Conservation (phyloP, 2,329 filamentous ascomycete species). For the Dothiorella sarmentorum region DNA sequence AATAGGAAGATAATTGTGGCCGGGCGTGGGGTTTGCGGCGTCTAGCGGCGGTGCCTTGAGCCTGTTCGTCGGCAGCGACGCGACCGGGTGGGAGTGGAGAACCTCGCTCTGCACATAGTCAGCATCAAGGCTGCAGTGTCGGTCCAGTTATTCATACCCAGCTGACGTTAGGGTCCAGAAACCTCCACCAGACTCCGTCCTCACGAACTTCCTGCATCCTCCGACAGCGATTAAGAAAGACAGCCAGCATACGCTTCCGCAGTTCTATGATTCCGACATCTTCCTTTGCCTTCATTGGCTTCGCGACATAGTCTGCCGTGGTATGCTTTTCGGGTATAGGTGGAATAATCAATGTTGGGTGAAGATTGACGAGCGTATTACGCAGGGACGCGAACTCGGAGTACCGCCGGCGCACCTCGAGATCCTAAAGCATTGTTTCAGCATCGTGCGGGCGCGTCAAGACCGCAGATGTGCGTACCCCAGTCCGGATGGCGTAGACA, state of each 20-base stretch:
- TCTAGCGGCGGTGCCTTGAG: constrained; percentile 94
- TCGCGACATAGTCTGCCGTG: constrained; percentile 97
- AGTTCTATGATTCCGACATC: constrained; percentile 96
- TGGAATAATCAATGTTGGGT: constrained; percentile 91
- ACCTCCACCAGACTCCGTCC: constrained; percentile 96
- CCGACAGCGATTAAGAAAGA: constrained; percentile 90
- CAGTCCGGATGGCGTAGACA: constrained; percentile 94
- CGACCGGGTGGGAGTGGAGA: constrained; percentile 84
- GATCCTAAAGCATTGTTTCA: constrained; percentile 58
- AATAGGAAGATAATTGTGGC: constrained; percentile 82
- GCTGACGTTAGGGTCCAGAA: constrained; percentile 95
- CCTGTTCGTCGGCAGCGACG: constrained; percentile 89
- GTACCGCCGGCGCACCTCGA: constrained; percentile 91
- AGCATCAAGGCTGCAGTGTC: no score
- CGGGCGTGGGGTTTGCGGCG: constrained; percentile 84
- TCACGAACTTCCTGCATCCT: constrained; percentile 88
- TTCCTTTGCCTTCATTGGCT: constrained; percentile 96
- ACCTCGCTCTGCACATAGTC: constrained; percentile 70
- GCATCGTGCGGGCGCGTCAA: neutral
- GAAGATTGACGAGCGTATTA: constrained; percentile 82
- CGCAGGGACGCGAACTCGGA: constrained; percentile 93
- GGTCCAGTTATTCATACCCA: constrained; percentile 86
- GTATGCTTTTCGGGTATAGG: constrained; percentile 98
- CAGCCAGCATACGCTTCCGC: constrained; percentile 92
- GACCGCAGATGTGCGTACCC: constrained; percentile 61